These are phyloP conservation scores for Nemophila menziesii DNA, from an alignment of 257 asterid genomes.

Conservation along the genomic window DNA sequence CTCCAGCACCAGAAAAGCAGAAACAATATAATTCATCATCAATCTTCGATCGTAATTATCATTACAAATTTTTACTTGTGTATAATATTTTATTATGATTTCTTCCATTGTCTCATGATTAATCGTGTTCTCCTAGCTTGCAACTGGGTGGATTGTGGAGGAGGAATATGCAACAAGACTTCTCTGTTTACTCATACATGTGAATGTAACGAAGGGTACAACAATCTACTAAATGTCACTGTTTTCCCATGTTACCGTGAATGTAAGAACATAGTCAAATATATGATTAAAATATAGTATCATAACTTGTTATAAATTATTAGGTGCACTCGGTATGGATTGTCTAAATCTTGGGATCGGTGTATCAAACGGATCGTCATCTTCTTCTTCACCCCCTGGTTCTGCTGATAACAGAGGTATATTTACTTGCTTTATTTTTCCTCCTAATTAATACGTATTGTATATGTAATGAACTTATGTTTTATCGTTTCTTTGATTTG, in stretches of 20 bases:
- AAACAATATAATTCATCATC: constrained; percentile 21
- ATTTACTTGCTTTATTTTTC: no score
- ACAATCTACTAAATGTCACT: constrained; percentile 46
- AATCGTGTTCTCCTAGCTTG: constrained; percentile 29
- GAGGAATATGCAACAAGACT: constrained; percentile 53
- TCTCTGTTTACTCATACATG: constrained; percentile 31
- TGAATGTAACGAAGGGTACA: constrained; percentile 40
- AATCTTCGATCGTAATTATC: constrained; percentile 40
- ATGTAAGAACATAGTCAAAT: constrained; percentile 28
- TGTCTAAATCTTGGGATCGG: constrained; percentile 32
- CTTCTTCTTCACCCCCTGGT: constrained; percentile 22
- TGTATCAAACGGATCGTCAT: constrained; percentile 17
- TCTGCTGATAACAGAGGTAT: constrained; percentile 11
- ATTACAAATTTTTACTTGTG: background rate
- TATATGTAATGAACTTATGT: background rate
- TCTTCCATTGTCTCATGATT: background rate
- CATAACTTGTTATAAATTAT: background rate
- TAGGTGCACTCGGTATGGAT: constrained; percentile 58
- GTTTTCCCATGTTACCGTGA: constrained; percentile 48
- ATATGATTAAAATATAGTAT: background rate
- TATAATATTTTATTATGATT: no score
- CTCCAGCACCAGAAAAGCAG: constrained; percentile 25
- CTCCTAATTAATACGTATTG: no score
- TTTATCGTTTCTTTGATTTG: background rate
- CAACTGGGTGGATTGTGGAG: constrained; percentile 50